Conservation (phyloP, 805 yeast genomes). For the Suhomyces emberorum region DNA sequence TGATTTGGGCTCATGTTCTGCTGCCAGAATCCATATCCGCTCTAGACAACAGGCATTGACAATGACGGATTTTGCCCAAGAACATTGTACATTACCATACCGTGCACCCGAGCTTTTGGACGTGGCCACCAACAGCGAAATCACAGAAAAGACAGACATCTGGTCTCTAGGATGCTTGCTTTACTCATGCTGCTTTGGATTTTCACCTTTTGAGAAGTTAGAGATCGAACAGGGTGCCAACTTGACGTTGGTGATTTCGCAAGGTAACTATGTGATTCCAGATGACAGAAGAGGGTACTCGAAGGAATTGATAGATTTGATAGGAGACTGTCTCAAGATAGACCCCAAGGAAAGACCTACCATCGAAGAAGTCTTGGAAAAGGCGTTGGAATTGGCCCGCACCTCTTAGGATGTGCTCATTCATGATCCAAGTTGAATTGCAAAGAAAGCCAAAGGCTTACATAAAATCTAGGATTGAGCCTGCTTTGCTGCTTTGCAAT, state of each 20-base stretch:
- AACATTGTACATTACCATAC: conserved; percentile 81
- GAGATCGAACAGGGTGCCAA: conserved; percentile 82
- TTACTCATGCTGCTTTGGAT: conserved; percentile 72
- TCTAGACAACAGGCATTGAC: conserved; percentile 70
- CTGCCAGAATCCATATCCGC: conserved; percentile 52
- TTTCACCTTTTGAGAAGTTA: conserved; percentile 84
- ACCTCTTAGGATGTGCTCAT: too few relatives aligned
- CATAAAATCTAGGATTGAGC: too few relatives aligned
- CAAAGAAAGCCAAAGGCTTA: too few relatives aligned
- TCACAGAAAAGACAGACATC: conserved; percentile 76
- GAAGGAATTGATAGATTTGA: conserved; percentile 51
- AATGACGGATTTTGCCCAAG: conserved; percentile 77
- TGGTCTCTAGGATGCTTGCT: conserved; percentile 91
- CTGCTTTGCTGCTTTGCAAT: too few relatives aligned
- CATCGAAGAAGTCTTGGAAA: conserved; percentile 54
- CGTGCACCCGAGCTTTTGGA: conserved; percentile 89
- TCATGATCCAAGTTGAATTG: too few relatives aligned
- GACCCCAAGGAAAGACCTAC: conserved; percentile 63
- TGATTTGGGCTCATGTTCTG: conserved; percentile 78
- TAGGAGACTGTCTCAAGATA: conserved; percentile 57
- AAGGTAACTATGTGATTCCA: conserved; percentile 64
- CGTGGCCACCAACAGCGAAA: conserved; percentile 58
- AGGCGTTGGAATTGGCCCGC: conserved; percentile 41
- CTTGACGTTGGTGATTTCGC: conserved; percentile 67
- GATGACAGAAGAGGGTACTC: conserved; percentile 48